Conservation (phyloP, 163 green algal species). For the Chlamydomonas reinhardtii region DNA sequence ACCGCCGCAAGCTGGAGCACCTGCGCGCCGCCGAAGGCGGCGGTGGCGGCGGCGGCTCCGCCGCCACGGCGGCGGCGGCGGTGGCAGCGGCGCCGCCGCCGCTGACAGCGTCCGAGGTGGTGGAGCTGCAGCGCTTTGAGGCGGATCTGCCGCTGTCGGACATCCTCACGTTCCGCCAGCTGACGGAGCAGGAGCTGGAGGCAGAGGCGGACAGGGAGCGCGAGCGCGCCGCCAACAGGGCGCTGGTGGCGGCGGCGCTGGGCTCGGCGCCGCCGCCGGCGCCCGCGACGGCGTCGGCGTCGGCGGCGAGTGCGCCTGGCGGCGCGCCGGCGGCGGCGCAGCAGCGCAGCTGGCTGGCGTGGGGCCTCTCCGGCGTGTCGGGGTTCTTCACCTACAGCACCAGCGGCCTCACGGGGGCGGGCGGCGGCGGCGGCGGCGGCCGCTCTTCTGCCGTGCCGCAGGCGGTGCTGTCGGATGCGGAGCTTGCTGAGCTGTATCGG, state of each 20-base stretch:
- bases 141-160: slow-evolving; percentile 67
- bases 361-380: slow-evolving; percentile 73
- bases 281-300: neutral
- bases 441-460: slow-evolving; percentile 10
- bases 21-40: neutral
- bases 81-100: neutral
- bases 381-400: slow-evolving; percentile 65
- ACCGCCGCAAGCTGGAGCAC: slow-evolving; percentile 58
- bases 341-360: slow-evolving; percentile 71
- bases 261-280: neutral
- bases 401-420: too few species aligned
- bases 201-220: slow-evolving; percentile 32
- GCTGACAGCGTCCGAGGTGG: neutral
- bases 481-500: slow-evolving; percentile 71
- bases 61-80: neutral
- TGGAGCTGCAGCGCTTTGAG: slow-evolving; percentile 74
- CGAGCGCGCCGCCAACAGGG: neutral
- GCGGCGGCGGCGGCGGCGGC: neutral
- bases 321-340: neutral
- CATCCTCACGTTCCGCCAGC: slow-evolving; percentile 74
- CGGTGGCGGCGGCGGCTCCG: neutral
- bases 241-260: too few species aligned
- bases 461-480: slow-evolving; percentile 45
- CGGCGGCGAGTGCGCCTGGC: neutral
- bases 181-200: slow-evolving; percentile 65